phyloP scores from a whole-genome alignment of 2,329 filamentous ascomycete species.

The Acrodontium crateriforme region DNA sequence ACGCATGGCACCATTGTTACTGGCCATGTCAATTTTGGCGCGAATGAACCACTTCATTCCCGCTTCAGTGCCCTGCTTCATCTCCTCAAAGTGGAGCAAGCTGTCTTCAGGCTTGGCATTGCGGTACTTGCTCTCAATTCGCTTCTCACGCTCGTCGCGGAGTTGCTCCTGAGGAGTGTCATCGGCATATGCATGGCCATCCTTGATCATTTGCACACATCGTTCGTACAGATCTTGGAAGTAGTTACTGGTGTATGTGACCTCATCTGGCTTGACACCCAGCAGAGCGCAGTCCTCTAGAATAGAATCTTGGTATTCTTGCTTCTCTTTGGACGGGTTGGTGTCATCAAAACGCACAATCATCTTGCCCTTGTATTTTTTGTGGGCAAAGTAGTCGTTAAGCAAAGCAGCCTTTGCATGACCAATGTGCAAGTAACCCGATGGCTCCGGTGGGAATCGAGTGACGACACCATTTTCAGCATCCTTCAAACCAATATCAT shows the following conservation, averaged over 20 bases:
- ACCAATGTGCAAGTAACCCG: slow-evolving; percentile 88
- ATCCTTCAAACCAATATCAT: slow-evolving; percentile 75
- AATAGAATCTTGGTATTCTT: slow-evolving; percentile 90
- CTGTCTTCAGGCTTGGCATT: slow-evolving; percentile 71
- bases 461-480: slow-evolving; percentile 82
- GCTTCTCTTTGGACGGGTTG: slow-evolving; percentile 93
- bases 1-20: slow-evolving; percentile 88
- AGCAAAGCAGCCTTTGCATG: slow-evolving; percentile 89
- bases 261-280: slow-evolving; percentile 75
- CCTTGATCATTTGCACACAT: slow-evolving; percentile 69
- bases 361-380: slow-evolving; percentile 81
- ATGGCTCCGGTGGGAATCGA: slow-evolving; percentile 87
- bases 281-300: slow-evolving; percentile 82
- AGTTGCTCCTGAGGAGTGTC: slow-evolving; percentile 85
- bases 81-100: slow-evolving; percentile 75
- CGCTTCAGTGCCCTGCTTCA: slow-evolving; percentile 73
- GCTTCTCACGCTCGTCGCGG: slow-evolving; percentile 70
- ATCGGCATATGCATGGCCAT: slow-evolving; percentile 84
- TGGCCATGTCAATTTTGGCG: slow-evolving; percentile 82
- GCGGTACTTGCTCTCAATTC: slow-evolving; percentile 67
- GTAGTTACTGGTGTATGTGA: slow-evolving; percentile 89
- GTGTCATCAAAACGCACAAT: slow-evolving; percentile 93
- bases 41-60: slow-evolving; percentile 82
- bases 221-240: slow-evolving; percentile 85
- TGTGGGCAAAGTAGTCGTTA: slow-evolving; percentile 93